A percentile compares a stretch with the other conserved stretches of the same genome.
Conservation (phyloP, 306 rosid genomes). For the Pyrus communis region DNA sequence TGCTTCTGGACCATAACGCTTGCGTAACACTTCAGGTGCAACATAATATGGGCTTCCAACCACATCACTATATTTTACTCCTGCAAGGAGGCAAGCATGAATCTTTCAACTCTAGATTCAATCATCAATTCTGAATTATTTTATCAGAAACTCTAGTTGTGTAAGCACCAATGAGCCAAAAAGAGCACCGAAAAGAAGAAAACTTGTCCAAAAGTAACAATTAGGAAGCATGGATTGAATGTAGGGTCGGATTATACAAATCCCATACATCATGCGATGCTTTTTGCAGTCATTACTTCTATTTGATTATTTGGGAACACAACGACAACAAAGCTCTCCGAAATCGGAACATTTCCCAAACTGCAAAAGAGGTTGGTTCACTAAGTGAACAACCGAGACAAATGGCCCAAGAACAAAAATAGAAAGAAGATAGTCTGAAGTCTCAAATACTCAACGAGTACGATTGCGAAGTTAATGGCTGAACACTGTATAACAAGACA, state of each 20-base stretch:
- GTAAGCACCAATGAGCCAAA: not conserved
- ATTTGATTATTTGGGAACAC: not conserved
- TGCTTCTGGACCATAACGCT: slow-evolving; percentile 88
- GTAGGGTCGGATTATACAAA: not conserved
- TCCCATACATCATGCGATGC: not conserved
- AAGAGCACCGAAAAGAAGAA: not conserved
- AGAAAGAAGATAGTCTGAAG: not conserved
- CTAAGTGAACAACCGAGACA: not conserved
- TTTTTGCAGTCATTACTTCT: not conserved
- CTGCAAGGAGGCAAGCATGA: slow-evolving; percentile 41
- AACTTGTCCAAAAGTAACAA: not conserved
- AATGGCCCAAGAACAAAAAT: not conserved
- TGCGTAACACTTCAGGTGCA: slow-evolving; percentile 91
- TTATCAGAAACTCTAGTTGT: too few relatives aligned
- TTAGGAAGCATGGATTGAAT: not conserved
- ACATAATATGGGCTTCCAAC: slow-evolving; percentile 99
- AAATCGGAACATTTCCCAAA: not conserved
- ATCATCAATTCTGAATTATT: too few relatives aligned
- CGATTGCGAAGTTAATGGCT: not conserved
- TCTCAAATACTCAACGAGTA: not conserved
- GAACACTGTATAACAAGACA: not conserved
- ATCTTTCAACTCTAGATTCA: slow-evolving; percentile 12
- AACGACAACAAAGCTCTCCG: not conserved
- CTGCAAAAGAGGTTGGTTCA: not conserved
- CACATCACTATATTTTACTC: slow-evolving; percentile 74